Conservation (phyloP, 2,329 filamentous ascomycete species). For the Talaromyces sp. region DNA sequence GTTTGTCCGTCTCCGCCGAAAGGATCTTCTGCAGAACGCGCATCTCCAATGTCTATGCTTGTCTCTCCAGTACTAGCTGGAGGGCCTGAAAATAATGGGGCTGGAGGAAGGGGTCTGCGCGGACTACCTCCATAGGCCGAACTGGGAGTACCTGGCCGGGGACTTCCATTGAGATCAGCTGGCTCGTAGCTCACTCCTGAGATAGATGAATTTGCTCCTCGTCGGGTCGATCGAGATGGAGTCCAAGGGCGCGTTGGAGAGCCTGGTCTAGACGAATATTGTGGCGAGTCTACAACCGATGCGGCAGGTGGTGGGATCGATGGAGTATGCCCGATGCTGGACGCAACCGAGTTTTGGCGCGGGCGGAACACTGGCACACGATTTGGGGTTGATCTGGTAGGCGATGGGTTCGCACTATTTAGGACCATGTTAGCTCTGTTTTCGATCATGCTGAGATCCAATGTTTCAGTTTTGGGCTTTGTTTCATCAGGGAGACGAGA, state of each 20-base stretch:
- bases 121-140: constrained; percentile 86
- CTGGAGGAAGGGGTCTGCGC: constrained; percentile 80
- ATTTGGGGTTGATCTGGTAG: constrained; percentile 15
- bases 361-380: constrained; percentile 34
- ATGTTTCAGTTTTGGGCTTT: constrained; percentile 8
- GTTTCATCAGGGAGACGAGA: constrained; percentile 2
- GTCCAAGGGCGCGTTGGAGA: constrained; percentile 55
- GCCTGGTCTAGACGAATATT: constrained; percentile 38
- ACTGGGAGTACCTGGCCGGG: constrained; percentile 85
- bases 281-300: constrained; percentile 35
- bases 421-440: constrained; percentile 16
- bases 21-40: constrained; percentile 70
- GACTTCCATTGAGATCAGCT: constrained; percentile 82
- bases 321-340: constrained; percentile 43
- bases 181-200: constrained; percentile 77
- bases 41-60: constrained; percentile 54
- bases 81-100: constrained; percentile 72
- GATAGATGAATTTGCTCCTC: constrained; percentile 31
- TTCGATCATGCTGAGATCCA: constrained; percentile 19
- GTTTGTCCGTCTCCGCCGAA: constrained; percentile 57
- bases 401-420: constrained; percentile 21
- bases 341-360: constrained; percentile 34
- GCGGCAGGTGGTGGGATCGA: constrained; percentile 42
- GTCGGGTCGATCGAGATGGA: constrained; percentile 60
- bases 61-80: constrained; percentile 43